Evolutionary conservation across 441 rosid species (phyloP), one percentile per base, ranked within the genome.

Genomic region (Populus hybrid): DNA sequence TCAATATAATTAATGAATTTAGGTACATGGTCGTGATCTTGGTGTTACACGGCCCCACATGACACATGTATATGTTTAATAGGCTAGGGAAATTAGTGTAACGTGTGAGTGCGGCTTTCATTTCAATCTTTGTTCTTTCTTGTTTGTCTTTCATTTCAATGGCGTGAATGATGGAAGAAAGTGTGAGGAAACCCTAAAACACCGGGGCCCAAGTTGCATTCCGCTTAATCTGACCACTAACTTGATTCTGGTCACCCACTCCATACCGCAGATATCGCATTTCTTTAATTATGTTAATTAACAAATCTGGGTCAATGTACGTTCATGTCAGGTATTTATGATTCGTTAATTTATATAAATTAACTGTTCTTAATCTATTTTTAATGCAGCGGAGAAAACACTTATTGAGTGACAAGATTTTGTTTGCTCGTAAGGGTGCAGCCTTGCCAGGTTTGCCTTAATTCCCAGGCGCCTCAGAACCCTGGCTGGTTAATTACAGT

Each of bases 81-180:
- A 23, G 19, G 35, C 16, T 61, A 6, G 35, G 9, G 64, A 18
- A 64, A 21, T 18, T 21, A 36, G 36, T 42, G 64, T 68, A 19
- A 16, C 32, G 59, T 28, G 70, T 2, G 10, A 16, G 7, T 26
- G 35, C 19, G 69, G 28, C 19, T 61, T 73, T 11, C 34, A 7
- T 61, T 73, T 11, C 34, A 7, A 71, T 42, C 69, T 53, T 70
- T 71, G 77, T 34, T 9, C 23, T 36, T 64, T 3, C 5, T 40
- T 69, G 42, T 63, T 38, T 26, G 24, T 19, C 53, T 70, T 8
- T 38, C 7, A 3, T 66, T 80, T 87, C 73, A 76, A 78, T 75
- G 86, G 87, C 91, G 85, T 77, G 84, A 88, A 87, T 81, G 82
- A 70, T 89, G 92, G 92, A 85, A 69, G 68, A 79, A 78, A 79